phyloP scores from a whole-genome alignment of 2,329 filamentous ascomycete species.

The Fonsecaea erecta region DNA sequence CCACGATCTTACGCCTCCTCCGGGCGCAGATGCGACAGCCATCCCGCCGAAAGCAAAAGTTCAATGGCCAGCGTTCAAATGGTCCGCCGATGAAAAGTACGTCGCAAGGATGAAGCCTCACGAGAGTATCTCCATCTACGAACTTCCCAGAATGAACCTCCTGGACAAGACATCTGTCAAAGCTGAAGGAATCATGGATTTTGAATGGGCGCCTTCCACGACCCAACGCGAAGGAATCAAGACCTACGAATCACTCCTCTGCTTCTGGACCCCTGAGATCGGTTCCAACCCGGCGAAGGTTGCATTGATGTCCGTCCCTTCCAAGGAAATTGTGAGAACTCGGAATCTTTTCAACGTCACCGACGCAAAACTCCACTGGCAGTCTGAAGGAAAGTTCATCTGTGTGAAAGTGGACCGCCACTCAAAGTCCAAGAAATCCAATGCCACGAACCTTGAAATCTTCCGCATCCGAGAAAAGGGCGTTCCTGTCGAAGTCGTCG shows the following conservation, averaged over 20 bases:
- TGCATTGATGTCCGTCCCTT: conserved; percentile 92
- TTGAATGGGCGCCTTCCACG: conserved; percentile 92
- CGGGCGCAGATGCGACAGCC: conserved; percentile 65
- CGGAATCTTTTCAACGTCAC: conserved; percentile 98
- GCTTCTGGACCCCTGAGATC: conserved; percentile 98
- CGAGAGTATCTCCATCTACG: conserved; percentile 88
- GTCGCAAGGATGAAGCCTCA: conserved; percentile 89
- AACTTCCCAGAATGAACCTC: conserved; percentile 84
- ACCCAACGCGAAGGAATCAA: conserved; percentile 83
- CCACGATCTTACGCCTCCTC: conserved; percentile 67
- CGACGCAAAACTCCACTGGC: conserved; percentile 98
- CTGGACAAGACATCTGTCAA: conserved; percentile 92
- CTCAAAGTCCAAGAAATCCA: conserved; percentile 98
- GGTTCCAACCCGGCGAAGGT: conserved; percentile 98
- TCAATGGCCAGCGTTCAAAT: conserved; percentile 99
- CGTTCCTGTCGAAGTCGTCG: conserved; percentile 95
- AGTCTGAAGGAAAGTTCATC: conserved; percentile 89
- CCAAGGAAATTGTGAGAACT: conserved; percentile 90
- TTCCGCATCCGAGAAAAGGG: conserved; percentile 98
- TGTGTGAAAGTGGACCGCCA: conserved; percentile 99
- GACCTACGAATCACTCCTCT: conserved; percentile 92
- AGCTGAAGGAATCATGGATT: conserved; percentile 95
- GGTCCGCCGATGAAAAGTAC: conserved; percentile 97
- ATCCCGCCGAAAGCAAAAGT: conserved; percentile 84
- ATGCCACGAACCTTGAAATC: conserved; percentile 96